Evolutionary conservation across 306 rosid species (phyloP).

Genomic region (Arachis hypogaea): DNA sequence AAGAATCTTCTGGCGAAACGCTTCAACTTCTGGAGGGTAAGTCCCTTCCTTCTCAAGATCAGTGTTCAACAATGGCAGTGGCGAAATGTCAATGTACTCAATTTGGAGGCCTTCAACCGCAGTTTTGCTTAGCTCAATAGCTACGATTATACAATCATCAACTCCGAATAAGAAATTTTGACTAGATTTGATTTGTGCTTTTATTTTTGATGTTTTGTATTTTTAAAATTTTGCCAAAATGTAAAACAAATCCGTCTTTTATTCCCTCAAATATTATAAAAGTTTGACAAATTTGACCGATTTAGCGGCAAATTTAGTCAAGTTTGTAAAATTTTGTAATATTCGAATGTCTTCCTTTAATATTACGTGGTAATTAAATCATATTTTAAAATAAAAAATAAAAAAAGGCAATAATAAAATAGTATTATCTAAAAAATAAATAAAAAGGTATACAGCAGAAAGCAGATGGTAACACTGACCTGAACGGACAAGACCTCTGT

Average conservation of each 20-base stretch:
- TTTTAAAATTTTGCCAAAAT: no score
- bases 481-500: slow-evolving; percentile 65
- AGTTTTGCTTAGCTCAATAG: slow-evolving; percentile 56
- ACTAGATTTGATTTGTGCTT: no score
- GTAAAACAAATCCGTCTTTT: no score
- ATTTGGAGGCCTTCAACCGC: slow-evolving; percentile 49
- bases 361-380: no score
- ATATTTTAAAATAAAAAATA: no score
- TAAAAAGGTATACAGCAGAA: not conserved
- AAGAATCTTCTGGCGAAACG: slow-evolving; percentile 61
- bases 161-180: not conserved
- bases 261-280: no score
- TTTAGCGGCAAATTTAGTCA: not conserved
- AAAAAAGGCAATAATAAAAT: no score
- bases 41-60: slow-evolving; percentile 67
- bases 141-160: slow-evolving; percentile 32
- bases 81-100: slow-evolving; percentile 60
- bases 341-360: no score
- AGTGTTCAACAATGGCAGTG: slow-evolving; percentile 65
- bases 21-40: slow-evolving; percentile 56
- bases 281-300: no score
- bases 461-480: slow-evolving; percentile 38
- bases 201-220: no score
- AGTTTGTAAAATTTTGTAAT: no score
- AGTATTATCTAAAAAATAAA: no score